phyloP scores from a whole-genome alignment of 106 monocot species.

The Dioscorea alata region DNA sequence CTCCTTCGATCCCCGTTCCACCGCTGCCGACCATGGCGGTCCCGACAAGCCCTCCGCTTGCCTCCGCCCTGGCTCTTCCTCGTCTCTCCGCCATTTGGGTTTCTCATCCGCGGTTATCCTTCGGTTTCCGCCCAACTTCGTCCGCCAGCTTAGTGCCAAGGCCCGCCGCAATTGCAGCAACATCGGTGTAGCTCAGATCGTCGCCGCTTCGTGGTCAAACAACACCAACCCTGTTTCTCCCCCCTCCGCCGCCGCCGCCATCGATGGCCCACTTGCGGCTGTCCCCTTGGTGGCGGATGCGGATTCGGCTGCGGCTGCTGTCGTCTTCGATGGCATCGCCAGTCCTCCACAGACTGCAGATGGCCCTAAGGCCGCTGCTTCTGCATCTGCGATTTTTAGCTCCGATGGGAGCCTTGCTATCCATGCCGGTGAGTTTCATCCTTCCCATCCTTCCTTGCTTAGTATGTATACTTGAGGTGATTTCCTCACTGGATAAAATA shows the following conservation, averaged over 20 bases:
- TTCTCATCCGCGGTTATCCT: slow-evolving; percentile 56
- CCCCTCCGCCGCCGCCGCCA: slow-evolving; percentile 3
- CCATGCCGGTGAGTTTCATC: slow-evolving; percentile 59
- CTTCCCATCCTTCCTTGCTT: not conserved
- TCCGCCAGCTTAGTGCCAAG: slow-evolving; percentile 95
- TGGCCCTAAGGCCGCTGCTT: not conserved
- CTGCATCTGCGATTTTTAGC: slow-evolving; percentile 17
- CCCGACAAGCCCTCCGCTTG: not conserved
- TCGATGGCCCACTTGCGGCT: slow-evolving; percentile 10
- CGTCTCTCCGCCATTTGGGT: not conserved
- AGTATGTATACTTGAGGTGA: no score
- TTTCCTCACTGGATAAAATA: no score
- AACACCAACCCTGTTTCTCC: slow-evolving; percentile 5
- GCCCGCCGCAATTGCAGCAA: slow-evolving; percentile 98
- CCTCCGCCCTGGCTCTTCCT: not conserved
- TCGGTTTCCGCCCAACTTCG: slow-evolving; percentile 95
- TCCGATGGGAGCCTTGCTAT: slow-evolving; percentile 80
- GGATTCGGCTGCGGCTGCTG: slow-evolving; percentile 8
- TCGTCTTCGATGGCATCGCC: slow-evolving; percentile 7
- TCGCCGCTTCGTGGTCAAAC: slow-evolving; percentile 87
- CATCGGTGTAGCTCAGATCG: slow-evolving; percentile 96
- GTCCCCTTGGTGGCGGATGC: slow-evolving; percentile 10
- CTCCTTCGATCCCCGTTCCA: not conserved
- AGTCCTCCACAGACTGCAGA: slow-evolving; percentile 1
- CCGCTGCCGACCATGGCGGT: not conserved